Conservation (phyloP, 495 filamentous ascomycete species). For the Chaetomium tenue region DNA sequence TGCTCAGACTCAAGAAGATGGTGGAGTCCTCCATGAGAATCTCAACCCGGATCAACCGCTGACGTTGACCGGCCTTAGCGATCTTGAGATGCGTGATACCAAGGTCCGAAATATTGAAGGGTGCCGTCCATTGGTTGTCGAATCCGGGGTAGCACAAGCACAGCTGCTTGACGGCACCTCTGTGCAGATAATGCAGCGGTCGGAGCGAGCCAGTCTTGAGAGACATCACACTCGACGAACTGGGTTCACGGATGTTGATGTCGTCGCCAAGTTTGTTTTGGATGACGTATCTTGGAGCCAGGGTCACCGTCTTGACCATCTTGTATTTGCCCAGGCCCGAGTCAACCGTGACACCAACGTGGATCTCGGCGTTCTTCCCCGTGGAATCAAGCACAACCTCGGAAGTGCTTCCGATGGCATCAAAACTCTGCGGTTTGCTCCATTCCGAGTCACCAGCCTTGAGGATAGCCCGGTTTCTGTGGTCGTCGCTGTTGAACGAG, state of each 20-base stretch:
- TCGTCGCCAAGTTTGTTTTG: slow-evolving; percentile 90
- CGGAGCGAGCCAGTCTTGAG: slow-evolving; percentile 72
- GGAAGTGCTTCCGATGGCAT: slow-evolving; percentile 91
- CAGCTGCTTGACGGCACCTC: slow-evolving; percentile 76
- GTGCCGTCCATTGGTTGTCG: slow-evolving; percentile 97
- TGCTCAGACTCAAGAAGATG: slow-evolving; percentile 84
- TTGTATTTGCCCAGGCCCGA: slow-evolving; percentile 98
- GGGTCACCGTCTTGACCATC: slow-evolving; percentile 86
- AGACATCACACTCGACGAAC: slow-evolving; percentile 74
- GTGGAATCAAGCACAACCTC: slow-evolving; percentile 77
- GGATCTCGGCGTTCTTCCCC: slow-evolving; percentile 72
- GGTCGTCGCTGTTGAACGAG: slow-evolving; percentile 81
- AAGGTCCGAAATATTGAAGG: slow-evolving; percentile 93
- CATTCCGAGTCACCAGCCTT: slow-evolving; percentile 85
- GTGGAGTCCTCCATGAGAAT: slow-evolving; percentile 88
- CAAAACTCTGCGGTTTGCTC: slow-evolving; percentile 97
- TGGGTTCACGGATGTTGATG: slow-evolving; percentile 82
- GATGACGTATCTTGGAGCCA: slow-evolving; percentile 90
- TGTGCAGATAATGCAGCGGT: slow-evolving; percentile 83
- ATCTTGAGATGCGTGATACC: slow-evolving; percentile 92
- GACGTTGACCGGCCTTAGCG: slow-evolving; percentile 82
- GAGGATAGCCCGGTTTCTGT: slow-evolving; percentile 80
- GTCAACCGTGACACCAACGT: slow-evolving; percentile 81
- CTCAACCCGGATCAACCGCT: slow-evolving; percentile 83
- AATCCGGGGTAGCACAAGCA: slow-evolving; percentile 91